Base-by-base conservation (phyloP, 768 basidiomycete species). In the Boletellus ananas region DNA sequence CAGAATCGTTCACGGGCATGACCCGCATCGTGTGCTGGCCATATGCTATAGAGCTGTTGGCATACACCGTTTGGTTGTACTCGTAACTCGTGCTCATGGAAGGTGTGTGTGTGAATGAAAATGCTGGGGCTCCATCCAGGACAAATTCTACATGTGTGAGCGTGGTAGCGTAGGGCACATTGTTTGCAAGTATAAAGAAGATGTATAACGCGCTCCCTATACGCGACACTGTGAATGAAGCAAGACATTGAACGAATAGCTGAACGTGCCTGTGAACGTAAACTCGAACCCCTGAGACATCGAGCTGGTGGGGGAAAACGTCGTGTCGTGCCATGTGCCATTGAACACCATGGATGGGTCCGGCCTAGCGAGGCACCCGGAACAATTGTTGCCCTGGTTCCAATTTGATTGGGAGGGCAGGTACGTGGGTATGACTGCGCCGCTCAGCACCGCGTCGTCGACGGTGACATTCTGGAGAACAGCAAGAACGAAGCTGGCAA, bases 321-420 rank as follows among this genome's bases (percentile, higher is more conserved):
- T 61, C 1, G 36, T 2, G 9, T 61, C 50, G 13, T 61, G 58
- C 58, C 59, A 60, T 31, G 59, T 60, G 3, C 39, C 47, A 2
- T 61, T 34, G 29, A 55, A 55, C 2, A 42, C 52, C 27, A 6
- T 23, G 1, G 46, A 6, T 2, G 50, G 21, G 34, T 55, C 42
- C 2, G 52, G 56, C 6, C 42, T 0, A 3, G 20, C 41, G 0
- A 13, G 0, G 10, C 59, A 60, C 6, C 0, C 2, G 0, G 50
- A 1, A 27, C 59, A 60, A 7, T n/a, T 29, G 10, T 50, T 48
- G 0, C 50, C 52, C 4, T 17, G 1, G 2, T 48, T 41, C 59
- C 59, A 61, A 13, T 1, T 2, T 1, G 49, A 38, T 5, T 18
- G 3, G 6, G 13, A 10, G 33, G 58, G 59, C 3, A 55, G 18